Evolutionary conservation across 352 stramenopile genomes (phyloP), one percentile per base, ranked within the genome.

Genomic region (Phytophthora chlamydospora): DNA sequence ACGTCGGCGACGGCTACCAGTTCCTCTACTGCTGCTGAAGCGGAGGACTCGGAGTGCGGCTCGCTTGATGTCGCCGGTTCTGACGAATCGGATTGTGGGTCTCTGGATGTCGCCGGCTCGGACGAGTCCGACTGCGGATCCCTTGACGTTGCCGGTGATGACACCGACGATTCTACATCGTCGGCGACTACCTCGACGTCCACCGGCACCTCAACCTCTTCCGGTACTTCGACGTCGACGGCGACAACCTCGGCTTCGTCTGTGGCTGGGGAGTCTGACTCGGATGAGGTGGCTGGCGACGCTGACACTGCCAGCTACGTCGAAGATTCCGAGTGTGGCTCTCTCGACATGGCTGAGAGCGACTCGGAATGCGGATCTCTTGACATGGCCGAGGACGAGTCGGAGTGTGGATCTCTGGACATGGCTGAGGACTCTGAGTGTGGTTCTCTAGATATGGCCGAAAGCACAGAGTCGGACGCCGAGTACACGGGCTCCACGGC

Each of bases 391-490:
- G 60, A 67, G 24, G 64, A 64, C 4, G 61, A 62, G 4, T 69
- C 49, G 0, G 64, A 63, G 21, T 72, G 53, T 35, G 60, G 52
- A 1, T 71, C 67, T 8, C 50, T 75, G 5, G 65, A 77, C n/a
- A 57, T 73, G 24, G 64, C 59, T 10, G 59, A 73, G 43, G 56
- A 71, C 36, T 59, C 59, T 0, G 63, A 71, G 34, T 69, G 58
- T 14, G 67, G 54, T 1, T 68, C 68, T 29, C 58, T 75, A 2
- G 73, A 83, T 29, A 46, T 75, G 12, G 66, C 63, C 14, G 59
- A 66, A 42, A 58, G 61, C 24, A 40, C 61, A 8, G 47, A 66
- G 35, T 56, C 55, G 8, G 70, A 59, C 41, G 49, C 36, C 12
- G 49, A 61, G 24, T 66, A 62, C 38, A 62, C 57, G 7, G 48